phyloP scores from a whole-genome alignment of 306 rosid species.

The Malus orientalis region DNA sequence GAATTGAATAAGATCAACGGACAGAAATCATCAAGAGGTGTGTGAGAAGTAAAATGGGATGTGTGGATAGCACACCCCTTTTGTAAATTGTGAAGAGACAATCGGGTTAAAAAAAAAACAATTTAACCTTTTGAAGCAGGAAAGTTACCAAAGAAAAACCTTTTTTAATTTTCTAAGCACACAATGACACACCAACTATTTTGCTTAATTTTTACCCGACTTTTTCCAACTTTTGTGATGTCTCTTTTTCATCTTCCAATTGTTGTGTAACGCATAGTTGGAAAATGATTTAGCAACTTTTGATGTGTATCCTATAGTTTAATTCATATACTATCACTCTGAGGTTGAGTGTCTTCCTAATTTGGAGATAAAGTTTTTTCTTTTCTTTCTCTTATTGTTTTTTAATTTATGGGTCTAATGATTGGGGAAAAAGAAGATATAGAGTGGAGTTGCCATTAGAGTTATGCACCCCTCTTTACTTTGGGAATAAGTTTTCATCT shows the following conservation, averaged over 20 bases:
- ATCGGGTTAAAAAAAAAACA: too few species aligned
- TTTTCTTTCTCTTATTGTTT: too few species aligned
- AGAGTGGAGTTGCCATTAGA: neutral
- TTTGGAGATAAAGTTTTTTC: neutral
- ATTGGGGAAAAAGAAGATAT: neutral
- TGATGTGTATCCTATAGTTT: neutral
- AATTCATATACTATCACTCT: neutral
- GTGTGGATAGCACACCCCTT: neutral
- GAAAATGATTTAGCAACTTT: conserved; percentile 4
- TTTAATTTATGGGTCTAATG: neutral
- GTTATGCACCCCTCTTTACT: neutral
- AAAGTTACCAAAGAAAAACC: neutral
- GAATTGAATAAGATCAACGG: too few species aligned
- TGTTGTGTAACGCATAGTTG: neutral
- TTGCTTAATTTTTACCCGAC: neutral
- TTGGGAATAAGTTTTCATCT: neutral
- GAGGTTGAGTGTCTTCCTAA: neutral
- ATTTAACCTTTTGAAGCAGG: neutral
- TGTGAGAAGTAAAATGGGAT: too few species aligned
- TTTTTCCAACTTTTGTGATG: neutral
- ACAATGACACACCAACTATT: neutral
- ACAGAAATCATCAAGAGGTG: too few species aligned
- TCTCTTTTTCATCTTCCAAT: neutral
- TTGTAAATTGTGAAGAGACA: neutral
- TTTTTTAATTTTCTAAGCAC: neutral